These are phyloP conservation scores for Huntiella decipiens DNA, from an alignment of 2,329 filamentous ascomycete genomes.

Conservation along the genomic window DNA sequence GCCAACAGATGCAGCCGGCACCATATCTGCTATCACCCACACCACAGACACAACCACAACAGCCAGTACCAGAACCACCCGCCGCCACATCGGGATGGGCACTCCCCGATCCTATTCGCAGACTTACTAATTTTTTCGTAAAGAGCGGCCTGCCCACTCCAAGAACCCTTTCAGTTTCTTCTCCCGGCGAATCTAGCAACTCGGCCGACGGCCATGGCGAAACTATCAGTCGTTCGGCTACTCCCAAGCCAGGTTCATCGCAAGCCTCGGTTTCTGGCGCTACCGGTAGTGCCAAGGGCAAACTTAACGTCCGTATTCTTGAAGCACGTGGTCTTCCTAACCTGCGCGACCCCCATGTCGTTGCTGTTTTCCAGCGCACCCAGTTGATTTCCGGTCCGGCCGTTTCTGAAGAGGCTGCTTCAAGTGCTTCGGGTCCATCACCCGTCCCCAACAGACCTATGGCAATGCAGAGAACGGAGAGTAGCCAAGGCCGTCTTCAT, in stretches of 20 bases:
- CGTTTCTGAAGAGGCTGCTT: constrained; percentile 34
- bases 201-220: neutral
- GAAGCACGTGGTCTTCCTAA: constrained; percentile 68
- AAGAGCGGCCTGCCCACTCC: constrained; percentile 91
- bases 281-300: constrained; percentile 59
- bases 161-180: constrained; percentile 48
- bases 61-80: neutral
- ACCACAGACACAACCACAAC: constrained; percentile 1
- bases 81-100: constrained; percentile 2
- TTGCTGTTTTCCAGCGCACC: constrained; percentile 90
- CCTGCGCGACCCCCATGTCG: constrained; percentile 80
- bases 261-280: constrained; percentile 24
- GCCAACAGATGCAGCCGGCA: neutral
- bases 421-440: constrained; percentile 22
- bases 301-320: constrained; percentile 71
- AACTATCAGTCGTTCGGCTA: constrained; percentile 26
- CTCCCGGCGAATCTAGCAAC: constrained; percentile 1
- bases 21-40: neutral
- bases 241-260: constrained; percentile 28
- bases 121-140: constrained; percentile 66
- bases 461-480: constrained; percentile 50
- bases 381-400: constrained; percentile 84
- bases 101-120: constrained; percentile 31
- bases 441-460: constrained; percentile 17
- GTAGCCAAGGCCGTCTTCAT: constrained; percentile 69